These are phyloP conservation scores for Rhododendron mucronatum DNA, from an alignment of 148 eudicot species.

Conservation along the genomic window DNA sequence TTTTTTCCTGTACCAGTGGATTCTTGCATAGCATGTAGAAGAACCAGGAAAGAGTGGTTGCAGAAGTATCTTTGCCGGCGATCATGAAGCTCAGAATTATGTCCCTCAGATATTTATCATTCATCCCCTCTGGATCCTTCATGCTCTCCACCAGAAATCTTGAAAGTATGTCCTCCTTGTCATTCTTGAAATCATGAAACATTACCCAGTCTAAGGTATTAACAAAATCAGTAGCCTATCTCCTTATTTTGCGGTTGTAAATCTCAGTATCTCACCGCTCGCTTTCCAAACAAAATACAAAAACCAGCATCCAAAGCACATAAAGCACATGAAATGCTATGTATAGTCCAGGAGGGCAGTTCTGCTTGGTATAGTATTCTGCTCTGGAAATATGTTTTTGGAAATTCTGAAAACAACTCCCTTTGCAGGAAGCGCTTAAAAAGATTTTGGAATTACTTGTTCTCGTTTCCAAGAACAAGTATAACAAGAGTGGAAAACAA, in stretches of 20 bases:
- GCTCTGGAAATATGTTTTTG: not conserved
- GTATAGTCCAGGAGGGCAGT: not conserved
- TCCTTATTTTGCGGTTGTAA: not conserved
- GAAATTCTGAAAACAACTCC: not conserved
- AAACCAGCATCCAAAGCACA: not conserved
- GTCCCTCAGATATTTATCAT: constrained; percentile 48
- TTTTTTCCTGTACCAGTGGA: constrained; percentile 54
- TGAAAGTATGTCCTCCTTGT: constrained; percentile 59
- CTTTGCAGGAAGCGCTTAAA: not conserved
- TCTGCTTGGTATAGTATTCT: not conserved
- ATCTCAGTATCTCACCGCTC: not conserved
- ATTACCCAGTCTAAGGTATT: not conserved
- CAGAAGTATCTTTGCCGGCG: constrained; percentile 69
- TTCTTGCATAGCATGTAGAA: constrained; percentile 63
- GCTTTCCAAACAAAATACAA: not conserved
- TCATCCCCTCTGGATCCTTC: constrained; percentile 42
- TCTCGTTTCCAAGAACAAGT: not conserved
- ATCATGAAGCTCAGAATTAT: constrained; percentile 61
- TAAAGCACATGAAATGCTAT: not conserved
- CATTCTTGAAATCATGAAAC: constrained; percentile 27
- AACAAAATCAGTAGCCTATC: not conserved
- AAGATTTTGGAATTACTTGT: not conserved
- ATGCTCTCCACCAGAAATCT: constrained; percentile 55
- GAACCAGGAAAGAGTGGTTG: constrained; percentile 69
- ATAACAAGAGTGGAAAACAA: not conserved